phyloP scores from a whole-genome alignment of 257 asterid genomes.

The Echium plantagineum region DNA sequence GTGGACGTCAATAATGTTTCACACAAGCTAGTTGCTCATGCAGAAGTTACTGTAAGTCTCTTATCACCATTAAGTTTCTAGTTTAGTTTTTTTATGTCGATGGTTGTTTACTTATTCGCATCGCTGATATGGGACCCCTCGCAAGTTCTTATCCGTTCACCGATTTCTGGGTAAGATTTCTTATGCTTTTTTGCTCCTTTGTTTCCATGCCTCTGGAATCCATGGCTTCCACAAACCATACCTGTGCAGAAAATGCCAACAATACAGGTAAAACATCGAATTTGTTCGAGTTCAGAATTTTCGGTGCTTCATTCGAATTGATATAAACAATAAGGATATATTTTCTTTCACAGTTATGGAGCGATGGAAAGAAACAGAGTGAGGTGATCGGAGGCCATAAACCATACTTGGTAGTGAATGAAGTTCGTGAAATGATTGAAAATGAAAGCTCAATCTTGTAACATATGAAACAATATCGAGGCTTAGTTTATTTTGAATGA shows the following conservation, averaged over 20 bases:
- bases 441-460: slow-evolving; percentile 22
- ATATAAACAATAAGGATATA: neutral
- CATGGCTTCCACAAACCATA: slow-evolving; percentile 17
- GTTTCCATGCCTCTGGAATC: slow-evolving; percentile 28
- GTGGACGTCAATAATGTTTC: slow-evolving; percentile 81
- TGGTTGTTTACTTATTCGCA: neutral
- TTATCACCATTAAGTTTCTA: slow-evolving; percentile 1
- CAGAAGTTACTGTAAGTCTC: slow-evolving; percentile 80
- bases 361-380: slow-evolving; percentile 58
- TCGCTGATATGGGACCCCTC: neutral
- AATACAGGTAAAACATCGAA: slow-evolving; percentile 49
- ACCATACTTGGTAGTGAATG: slow-evolving; percentile 70
- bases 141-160: slow-evolving; percentile 4
- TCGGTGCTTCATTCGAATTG: neutral
- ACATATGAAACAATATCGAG: neutral
- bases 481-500: no score
- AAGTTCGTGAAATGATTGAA: slow-evolving; percentile 74
- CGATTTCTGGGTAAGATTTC: neutral
- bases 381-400: slow-evolving; percentile 91
- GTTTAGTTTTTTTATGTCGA: neutral
- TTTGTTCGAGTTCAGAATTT: neutral
- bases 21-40: slow-evolving; percentile 71
- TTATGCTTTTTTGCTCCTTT: slow-evolving; percentile 12
- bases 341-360: slow-evolving; percentile 53
- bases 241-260: slow-evolving; percentile 89